Base-by-base conservation (phyloP, 2,329 filamentous ascomycete genomes). In the Sclerotinia nivalis region DNA sequence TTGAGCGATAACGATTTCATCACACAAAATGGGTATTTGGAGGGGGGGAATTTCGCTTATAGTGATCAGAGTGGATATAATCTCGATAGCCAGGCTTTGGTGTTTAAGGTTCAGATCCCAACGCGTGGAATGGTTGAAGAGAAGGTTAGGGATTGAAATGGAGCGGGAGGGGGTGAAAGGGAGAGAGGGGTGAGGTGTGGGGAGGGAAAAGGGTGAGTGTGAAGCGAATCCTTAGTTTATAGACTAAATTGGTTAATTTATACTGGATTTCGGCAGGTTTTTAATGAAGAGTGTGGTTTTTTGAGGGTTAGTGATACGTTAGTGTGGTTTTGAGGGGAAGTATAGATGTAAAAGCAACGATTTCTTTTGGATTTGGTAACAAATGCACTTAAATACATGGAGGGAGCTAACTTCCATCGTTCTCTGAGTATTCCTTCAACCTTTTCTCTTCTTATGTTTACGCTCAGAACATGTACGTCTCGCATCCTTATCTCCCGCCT, bases 1-100 rank as follows among this genome's bases (percentile, higher is more conserved):
- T 80, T 91, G 62, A 90, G 86, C 69, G 91, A 93, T 75, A 91
- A 93, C 76, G 90, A 93, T 78, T 92, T 92, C 74, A 88, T 93
- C 69, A 92, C 90, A 0, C 89, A 92, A 78, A 82, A 92, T 77
- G 84, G 86, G 0, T 83, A 82, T 71, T 81, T 88, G 76, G 84
- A 90, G 69, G 82, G 80, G 69, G 88, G 87, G 5, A 78, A 81
- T 67, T 83, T 85, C 68, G 76, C 77, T 20, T 90, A 88, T 74
- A 78, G 79, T 7, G 88, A 90, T 76, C 80, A 75, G 2, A 85
- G 83, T 50, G 87, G 87, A 0, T 87, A 81, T 73, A 82, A 84
- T 71, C 73, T 90, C 55, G 83, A 88, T 73, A 88, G 83, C 62
- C 88, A 90, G 78, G 85, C 83, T 9, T 77, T 90, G 74, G 85